phyloP scores from a whole-genome alignment of 768 basidiomycete species.

The Rhizopogon sp. region DNA sequence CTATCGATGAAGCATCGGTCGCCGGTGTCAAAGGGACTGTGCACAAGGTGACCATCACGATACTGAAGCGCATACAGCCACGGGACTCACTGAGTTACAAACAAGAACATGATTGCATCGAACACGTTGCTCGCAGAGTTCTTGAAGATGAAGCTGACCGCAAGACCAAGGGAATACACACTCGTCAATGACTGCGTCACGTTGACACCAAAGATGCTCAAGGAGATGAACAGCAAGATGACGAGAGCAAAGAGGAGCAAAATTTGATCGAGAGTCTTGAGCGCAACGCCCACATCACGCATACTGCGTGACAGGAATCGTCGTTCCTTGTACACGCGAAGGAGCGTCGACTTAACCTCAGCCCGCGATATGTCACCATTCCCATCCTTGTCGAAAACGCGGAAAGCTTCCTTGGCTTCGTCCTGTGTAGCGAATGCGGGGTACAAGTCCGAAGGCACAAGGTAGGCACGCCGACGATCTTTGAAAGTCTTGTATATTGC shows the following conservation, averaged over 20 bases:
- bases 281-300: conserved; percentile 67
- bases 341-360: conserved; percentile 67
- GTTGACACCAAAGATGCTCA: conserved; percentile 68
- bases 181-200: conserved; percentile 64
- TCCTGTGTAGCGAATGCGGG: conserved; percentile 58
- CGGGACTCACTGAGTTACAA: conserved; percentile 71
- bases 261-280: conserved; percentile 59
- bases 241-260: conserved; percentile 58
- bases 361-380: conserved; percentile 72
- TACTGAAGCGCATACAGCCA: not conserved
- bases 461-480: conserved; percentile 48
- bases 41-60: conserved; percentile 1
- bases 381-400: conserved; percentile 69
- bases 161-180: conserved; percentile 68
- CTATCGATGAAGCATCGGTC: conserved; percentile 76
- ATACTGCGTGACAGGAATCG: conserved; percentile 71
- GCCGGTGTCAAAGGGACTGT: conserved; percentile 74
- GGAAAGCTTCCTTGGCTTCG: conserved; percentile 63
- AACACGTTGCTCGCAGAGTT: conserved; percentile 66
- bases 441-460: conserved; percentile 65
- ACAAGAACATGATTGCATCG: conserved; percentile 78
- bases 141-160: conserved; percentile 80
- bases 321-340: conserved; percentile 76
- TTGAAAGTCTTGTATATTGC: conserved; percentile 61
- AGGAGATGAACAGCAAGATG: conserved; percentile 66